Evolutionary conservation across 768 basidiomycete genomes (phyloP), one percentile per base, ranked within the genome.

Genomic region (Ramaria sp.): DNA sequence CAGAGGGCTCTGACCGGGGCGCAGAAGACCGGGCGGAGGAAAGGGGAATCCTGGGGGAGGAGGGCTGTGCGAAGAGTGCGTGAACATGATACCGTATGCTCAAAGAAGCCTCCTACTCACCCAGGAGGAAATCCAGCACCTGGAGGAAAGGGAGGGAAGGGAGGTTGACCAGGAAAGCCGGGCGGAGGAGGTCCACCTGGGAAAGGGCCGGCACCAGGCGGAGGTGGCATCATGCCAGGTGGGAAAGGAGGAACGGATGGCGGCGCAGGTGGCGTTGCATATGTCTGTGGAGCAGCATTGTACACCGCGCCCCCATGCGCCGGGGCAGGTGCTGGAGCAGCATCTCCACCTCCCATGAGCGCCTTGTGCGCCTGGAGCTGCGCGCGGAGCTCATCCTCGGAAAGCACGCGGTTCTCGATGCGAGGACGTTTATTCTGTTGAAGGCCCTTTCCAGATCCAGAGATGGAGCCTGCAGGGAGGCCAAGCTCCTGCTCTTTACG

Each of bases 401-500:
- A 79, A 4, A 97, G 70, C 1, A 83, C 77, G 3, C 80, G 78
- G 64, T 91, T 89, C 61, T 90, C 86, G 27, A 82, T 74, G 69
- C 88, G 88, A 20, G 89, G 85, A 19, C 89, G 79, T 70, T 94
- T 92, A 4, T 83, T 76, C 42, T 80, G 86, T 1, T 87, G 87
- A 55, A 89, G 85, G 0, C 51, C 57, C 42, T 62, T 63, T 1
- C 64, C 63, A 3, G 66, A 64, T 19, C 64, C 66, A 13, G 86
- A 84, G 61, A 90, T 91, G 7, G 86, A 81, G 5, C 88, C 89
- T 1, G 87, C 83, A 17, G 81, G 78, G 24, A 92, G 79, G 33
- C 96, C 94, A 3, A 91, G 81, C 67, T 97, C 93, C 60, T 91
- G 88, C 69, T 95, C 94, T 67, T 96, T 96, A 61, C 90, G 84